Conservation (phyloP, 768 basidiomycete species). For the Naematelia encephala region DNA sequence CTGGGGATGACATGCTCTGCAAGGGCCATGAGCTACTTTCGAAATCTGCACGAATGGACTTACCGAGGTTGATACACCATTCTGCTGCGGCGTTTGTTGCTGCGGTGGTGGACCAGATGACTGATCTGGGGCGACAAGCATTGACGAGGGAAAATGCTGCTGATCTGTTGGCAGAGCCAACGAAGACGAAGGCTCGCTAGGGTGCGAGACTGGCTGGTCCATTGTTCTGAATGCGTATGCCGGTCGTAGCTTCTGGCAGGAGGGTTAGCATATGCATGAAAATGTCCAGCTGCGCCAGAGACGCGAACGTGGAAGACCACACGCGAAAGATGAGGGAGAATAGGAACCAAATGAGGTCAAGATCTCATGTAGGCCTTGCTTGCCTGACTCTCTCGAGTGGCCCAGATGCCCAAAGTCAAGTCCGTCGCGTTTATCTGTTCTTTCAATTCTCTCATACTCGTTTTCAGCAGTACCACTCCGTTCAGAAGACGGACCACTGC, state of each 20-base stretch:
- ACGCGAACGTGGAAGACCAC: no score
- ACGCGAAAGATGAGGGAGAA: no score
- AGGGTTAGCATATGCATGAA: background rate
- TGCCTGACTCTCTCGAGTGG: no score
- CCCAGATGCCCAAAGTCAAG: no score
- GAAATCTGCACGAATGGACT: background rate
- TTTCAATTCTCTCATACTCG: no score
- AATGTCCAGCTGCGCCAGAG: no score
- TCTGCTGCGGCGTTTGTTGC: background rate
- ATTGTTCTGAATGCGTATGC: background rate
- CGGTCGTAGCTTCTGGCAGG: background rate
- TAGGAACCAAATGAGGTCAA: no score
- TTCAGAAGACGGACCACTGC: no score
- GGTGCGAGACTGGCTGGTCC: constrained; percentile 6
- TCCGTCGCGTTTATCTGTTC: no score
- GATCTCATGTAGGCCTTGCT: no score
- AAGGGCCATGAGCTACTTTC: background rate
- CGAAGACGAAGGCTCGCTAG: constrained; percentile 7
- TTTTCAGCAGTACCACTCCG: no score
- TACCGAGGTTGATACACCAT: background rate
- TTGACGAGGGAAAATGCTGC: constrained; percentile 28
- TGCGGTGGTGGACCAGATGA: background rate
- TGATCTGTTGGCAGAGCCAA: background rate
- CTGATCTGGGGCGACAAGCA: constrained; percentile 16
- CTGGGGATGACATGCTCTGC: constrained; percentile 1